Evolutionary conservation across 768 basidiomycete genomes (phyloP), one percentile per base, ranked within the genome.

Genomic region (Auriscalpium orientale): DNA sequence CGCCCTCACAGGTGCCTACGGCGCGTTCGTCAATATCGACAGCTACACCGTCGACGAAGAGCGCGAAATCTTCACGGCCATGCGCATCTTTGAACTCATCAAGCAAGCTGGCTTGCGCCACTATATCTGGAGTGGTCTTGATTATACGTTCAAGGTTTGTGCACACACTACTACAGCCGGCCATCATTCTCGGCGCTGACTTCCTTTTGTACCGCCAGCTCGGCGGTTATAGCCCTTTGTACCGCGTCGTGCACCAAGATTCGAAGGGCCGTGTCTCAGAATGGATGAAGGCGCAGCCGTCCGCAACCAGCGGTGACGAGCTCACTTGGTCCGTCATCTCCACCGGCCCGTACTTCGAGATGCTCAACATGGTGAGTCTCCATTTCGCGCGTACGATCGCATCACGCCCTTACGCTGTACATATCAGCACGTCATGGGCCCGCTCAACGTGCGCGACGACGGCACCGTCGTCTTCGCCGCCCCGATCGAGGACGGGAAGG

Each of bases 81-180:
- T 64, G 33, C 46, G 58, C 10, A 64, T 64, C 45, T 64, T 57
- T 33, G 62, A 64, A 43, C 28, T 57, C 13, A 58, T 58, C 33
- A 55, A 58, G 28, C 58, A 62, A 38, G 47, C 46, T 4, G 59
- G 49, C 8, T 20, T 63, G 16, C 54, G 53, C 22, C 62, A 64
- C 51, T 64, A 51, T 54, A 51, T 63, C 10, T 64, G 62, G 62
- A 56, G 62, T 51, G 57, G 54, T 50, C 33, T 37, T 54, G 51
- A 60, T 46, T 22, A 60, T 51, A 28, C 48, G 11, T 33, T 49
- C 22, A 49, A 49, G 22, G 48, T 49, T 9, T 6, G 44, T 16
- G 8, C 8, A 45, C 3, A 45, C n/a, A n/a, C n/a, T n/a, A n/a
- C n/a, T 13, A 45, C 44, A 45, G 16, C 44, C 16, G 16, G 16